Percentiles rank a stretch among this genome's conserved stretches.
phyloP scores from a whole-genome alignment of 2,329 filamentous ascomycete genomes.

The Metarhizium anisopliae region DNA sequence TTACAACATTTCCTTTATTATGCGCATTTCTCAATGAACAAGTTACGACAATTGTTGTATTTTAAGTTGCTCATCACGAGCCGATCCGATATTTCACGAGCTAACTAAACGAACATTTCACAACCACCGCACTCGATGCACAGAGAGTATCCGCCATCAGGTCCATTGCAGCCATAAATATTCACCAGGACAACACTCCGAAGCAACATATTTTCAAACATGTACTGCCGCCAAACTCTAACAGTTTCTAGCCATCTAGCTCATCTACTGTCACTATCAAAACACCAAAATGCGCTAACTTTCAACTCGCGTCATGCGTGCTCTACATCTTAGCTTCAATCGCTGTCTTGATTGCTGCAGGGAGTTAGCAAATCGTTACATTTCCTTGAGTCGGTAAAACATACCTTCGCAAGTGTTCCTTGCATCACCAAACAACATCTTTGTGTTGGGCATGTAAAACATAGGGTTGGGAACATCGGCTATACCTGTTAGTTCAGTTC shows the following conservation, averaged over 20 bases:
- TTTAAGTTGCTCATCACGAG: no score
- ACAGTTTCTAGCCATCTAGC: neutral
- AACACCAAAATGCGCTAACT: neutral
- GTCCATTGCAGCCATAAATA: neutral
- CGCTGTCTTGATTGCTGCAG: slow-evolving; percentile 10
- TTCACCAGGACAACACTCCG: neutral
- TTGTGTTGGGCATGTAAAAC: slow-evolving; percentile 84
- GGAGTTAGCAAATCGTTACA: neutral
- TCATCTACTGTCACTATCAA: neutral
- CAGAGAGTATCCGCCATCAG: neutral
- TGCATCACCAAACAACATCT: slow-evolving; percentile 89
- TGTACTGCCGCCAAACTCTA: neutral
- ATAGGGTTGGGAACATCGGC: slow-evolving; percentile 88
- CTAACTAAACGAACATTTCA: no score
- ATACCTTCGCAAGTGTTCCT: slow-evolving; percentile 72
- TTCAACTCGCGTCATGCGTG: neutral
- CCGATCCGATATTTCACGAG: no score
- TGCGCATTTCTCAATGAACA: no score
- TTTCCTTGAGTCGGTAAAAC: slow-evolving; percentile 14
- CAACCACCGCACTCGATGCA: no score
- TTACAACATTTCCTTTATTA: neutral
- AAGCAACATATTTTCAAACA: neutral
- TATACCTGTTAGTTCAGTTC: slow-evolving; percentile 22
- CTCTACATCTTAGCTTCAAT: slow-evolving; percentile 12
- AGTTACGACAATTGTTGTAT: neutral